A percentile compares a stretch with the other conserved stretches of the same genome.
Evolutionary conservation across 2,329 filamentous ascomycete genomes (phyloP).

Genomic region (Phyllosticta citribraziliensis): DNA sequence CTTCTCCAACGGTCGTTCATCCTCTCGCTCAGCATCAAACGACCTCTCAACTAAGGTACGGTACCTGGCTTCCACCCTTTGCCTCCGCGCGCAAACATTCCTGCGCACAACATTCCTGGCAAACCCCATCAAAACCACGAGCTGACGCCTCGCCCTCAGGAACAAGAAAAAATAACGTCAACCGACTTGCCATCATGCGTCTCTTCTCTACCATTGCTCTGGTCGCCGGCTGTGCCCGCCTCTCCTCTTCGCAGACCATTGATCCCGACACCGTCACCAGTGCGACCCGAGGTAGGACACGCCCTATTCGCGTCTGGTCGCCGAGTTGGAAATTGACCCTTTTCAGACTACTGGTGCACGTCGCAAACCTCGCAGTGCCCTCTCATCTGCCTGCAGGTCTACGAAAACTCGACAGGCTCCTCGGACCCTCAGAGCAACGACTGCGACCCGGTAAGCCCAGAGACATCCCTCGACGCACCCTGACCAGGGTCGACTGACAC

Average conservation of each 20-base stretch:
- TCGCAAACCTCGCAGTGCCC: slow-evolving; percentile 57
- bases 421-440: slow-evolving; percentile 43
- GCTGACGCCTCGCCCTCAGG: not conserved
- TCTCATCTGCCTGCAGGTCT: slow-evolving; percentile 59
- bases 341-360: slow-evolving; percentile 53
- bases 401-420: slow-evolving; percentile 30
- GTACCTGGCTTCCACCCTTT: slow-evolving; percentile 5
- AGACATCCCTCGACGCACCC: not conserved
- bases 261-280: slow-evolving; percentile 51
- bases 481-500: not conserved
- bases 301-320: not conserved
- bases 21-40: not conserved
- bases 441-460: slow-evolving; percentile 52
- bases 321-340: slow-evolving; percentile 15
- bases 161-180: not conserved
- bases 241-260: slow-evolving; percentile 49
- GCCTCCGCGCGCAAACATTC: not conserved
- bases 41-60: slow-evolving; percentile 1
- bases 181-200: slow-evolving; percentile 29
- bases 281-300: slow-evolving; percentile 38
- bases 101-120: not conserved
- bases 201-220: slow-evolving; percentile 42
- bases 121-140: not conserved
- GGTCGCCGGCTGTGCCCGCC: slow-evolving; percentile 40
- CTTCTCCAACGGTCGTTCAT: not conserved